These are phyloP conservation scores for Vararia minispora DNA, from an alignment of 768 basidiomycete species.

Conservation along the genomic window DNA sequence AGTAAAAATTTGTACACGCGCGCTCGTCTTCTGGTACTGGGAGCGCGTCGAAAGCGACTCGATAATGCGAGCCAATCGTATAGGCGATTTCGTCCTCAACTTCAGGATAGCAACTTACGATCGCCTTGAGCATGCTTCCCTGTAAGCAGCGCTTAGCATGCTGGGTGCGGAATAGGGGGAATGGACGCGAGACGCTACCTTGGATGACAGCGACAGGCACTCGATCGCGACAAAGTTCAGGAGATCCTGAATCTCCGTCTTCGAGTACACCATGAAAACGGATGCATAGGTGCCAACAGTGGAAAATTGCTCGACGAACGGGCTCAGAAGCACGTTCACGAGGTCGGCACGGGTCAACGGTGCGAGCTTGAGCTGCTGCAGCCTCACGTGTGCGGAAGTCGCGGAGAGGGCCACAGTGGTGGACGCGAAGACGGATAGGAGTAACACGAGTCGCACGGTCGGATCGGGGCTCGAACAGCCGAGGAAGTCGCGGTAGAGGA, in stretches of 20 bases:
- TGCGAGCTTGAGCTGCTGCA: constrained; percentile 43
- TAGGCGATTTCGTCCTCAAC: constrained; percentile 32
- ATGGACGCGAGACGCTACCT: constrained; percentile 14
- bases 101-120: constrained; percentile 36
- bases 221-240: constrained; percentile 47
- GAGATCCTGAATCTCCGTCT: constrained; percentile 31
- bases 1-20: constrained; percentile 32
- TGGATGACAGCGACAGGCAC: constrained; percentile 54
- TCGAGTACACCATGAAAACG: constrained; percentile 32
- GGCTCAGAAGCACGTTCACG: constrained; percentile 51
- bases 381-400: constrained; percentile 26
- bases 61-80: constrained; percentile 39
- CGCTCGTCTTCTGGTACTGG: constrained; percentile 41
- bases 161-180: background rate
- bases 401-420: constrained; percentile 8
- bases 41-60: constrained; percentile 41
- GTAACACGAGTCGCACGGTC: constrained; percentile 57
- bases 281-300: constrained; percentile 36
- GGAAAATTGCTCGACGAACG: constrained; percentile 52
- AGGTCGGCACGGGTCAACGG: constrained; percentile 51
- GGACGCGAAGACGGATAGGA: constrained; percentile 53
- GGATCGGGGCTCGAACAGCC: constrained; percentile 48
- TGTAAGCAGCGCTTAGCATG: constrained; percentile 19
- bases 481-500: constrained; percentile 58
- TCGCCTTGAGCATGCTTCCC: constrained; percentile 56